Percentiles rank a stretch among this genome's conserved stretches.
Conservation (phyloP, 2,329 filamentous ascomycete genomes). For the Diaporthe sp. region DNA sequence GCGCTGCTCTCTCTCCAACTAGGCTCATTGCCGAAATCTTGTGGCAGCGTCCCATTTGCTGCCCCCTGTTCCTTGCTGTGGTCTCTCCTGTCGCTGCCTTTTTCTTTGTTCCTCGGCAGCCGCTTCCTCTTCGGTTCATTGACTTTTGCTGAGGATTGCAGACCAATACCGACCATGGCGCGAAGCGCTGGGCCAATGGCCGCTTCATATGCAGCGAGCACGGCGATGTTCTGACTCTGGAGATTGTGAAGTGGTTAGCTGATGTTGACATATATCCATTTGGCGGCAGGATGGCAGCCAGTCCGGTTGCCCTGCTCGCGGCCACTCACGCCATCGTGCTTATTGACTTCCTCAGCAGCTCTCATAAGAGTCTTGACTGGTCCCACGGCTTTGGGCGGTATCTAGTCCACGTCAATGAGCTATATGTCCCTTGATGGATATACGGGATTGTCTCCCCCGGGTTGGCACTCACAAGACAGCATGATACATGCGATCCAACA, state of each 20-base stretch:
- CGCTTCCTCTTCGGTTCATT: neutral
- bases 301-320: neutral
- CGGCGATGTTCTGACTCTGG: slow-evolving; percentile 21
- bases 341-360: slow-evolving; percentile 29
- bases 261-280: neutral
- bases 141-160: neutral
- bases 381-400: slow-evolving; percentile 26
- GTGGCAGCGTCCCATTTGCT: neutral
- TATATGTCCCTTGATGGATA: neutral
- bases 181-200: slow-evolving; percentile 37
- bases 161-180: slow-evolving; percentile 6
- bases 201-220: slow-evolving; percentile 37
- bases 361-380: slow-evolving; percentile 34
- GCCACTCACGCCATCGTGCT: slow-evolving; percentile 33
- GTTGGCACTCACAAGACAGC: slow-evolving; percentile 10
- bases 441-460: neutral
- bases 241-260: neutral
- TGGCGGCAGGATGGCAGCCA: no score
- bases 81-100: neutral
- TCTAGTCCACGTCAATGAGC: neutral
- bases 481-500: slow-evolving; percentile 35
- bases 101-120: slow-evolving; percentile 10
- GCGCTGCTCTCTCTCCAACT: neutral
- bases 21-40: neutral
- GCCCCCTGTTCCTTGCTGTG: neutral